Evolutionary conservation across 441 rosid genomes (phyloP).

Genomic region (Manihot esculenta): DNA sequence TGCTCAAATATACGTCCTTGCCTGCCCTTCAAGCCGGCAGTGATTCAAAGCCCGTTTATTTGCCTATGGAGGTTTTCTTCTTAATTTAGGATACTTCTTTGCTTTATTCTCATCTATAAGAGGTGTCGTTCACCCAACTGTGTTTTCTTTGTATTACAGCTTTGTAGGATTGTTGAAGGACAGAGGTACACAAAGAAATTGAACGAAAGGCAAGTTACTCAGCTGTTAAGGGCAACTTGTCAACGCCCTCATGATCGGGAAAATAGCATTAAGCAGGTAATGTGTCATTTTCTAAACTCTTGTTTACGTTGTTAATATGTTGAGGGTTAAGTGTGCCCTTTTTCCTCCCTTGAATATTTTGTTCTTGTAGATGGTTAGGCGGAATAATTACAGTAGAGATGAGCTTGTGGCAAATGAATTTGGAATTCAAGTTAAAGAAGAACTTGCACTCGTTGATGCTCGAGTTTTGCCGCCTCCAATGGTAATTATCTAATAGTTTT

Average conservation of each 20-base stretch:
- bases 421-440: constrained; percentile 49
- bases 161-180: constrained; percentile 51
- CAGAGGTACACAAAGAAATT: constrained; percentile 64
- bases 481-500: constrained; percentile 31
- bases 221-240: constrained; percentile 66
- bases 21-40: constrained; percentile 69
- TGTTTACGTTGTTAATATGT: not conserved
- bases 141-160: constrained; percentile 35
- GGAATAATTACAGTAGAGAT: constrained; percentile 20
- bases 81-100: not conserved
- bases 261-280: constrained; percentile 31
- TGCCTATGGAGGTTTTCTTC: constrained; percentile 81
- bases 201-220: constrained; percentile 62
- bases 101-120: not conserved
- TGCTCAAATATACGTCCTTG: constrained; percentile 31
- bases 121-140: not conserved
- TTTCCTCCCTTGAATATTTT: no score
- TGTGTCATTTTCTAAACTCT: not conserved
- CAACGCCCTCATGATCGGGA: constrained; percentile 57
- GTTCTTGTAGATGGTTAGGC: constrained; percentile 37
- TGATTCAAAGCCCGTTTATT: constrained; percentile 49
- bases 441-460: constrained; percentile 47
- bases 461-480: constrained; percentile 63
- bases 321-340: not conserved
- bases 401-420: constrained; percentile 42